Conservation (phyloP, 495 filamentous ascomycete species). For the Parachaetomium inaequale region DNA sequence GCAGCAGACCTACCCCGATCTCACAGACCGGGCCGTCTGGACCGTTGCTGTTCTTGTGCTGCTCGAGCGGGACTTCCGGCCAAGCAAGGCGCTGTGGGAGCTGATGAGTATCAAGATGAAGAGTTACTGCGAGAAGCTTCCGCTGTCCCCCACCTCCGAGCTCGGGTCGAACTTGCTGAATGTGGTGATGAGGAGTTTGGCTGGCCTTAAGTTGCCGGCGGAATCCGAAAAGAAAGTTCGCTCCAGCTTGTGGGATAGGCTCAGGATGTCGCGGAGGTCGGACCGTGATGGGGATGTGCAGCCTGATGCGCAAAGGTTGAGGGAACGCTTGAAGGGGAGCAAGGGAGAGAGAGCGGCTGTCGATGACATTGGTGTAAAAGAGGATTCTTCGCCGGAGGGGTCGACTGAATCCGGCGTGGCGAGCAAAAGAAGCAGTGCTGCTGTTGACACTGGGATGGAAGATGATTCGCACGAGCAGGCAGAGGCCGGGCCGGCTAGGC, state of each 20-base stretch:
- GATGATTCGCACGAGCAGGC: not conserved
- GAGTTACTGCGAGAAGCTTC: not conserved
- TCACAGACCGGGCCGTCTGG: not conserved
- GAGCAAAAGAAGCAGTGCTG: not conserved
- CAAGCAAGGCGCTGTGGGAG: slow-evolving; percentile 6
- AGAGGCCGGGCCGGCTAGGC: not conserved
- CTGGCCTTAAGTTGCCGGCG: not conserved
- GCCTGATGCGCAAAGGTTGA: too few species aligned
- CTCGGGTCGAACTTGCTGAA: not conserved
- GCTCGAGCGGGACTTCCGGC: slow-evolving; percentile 1
- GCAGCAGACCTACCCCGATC: not conserved
- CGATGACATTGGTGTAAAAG: too few species aligned
- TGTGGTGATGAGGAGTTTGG: not conserved
- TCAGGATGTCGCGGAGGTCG: too few species aligned
- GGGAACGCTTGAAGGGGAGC: too few species aligned
- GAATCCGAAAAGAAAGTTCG: not conserved
- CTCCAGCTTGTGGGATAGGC: too few species aligned
- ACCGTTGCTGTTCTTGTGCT: not conserved
- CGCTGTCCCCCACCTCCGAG: not conserved
- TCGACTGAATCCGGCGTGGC: not conserved
- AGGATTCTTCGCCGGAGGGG: too few species aligned
- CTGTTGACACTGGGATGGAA: not conserved
- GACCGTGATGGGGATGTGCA: too few species aligned
- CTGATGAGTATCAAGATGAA: slow-evolving; percentile 9
- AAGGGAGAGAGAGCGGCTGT: too few species aligned